Base-by-base conservation (phyloP, 2,329 filamentous ascomycete genomes). In the Colletotrichum navitas region DNA sequence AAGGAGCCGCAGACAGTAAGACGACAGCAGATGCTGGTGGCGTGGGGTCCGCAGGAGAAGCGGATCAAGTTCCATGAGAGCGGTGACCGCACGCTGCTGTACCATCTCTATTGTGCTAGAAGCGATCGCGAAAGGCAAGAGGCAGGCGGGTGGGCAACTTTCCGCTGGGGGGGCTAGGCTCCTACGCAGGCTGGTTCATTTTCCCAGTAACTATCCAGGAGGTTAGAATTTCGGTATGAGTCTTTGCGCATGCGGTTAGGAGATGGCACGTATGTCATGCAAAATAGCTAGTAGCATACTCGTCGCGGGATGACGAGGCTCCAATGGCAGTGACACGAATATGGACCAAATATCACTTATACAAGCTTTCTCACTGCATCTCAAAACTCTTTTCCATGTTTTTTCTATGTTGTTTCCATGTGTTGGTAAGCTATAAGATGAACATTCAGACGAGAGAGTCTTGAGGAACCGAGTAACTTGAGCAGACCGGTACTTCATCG, bases 1-100 rank as follows among this genome's bases (percentile, higher is more conserved):
- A 78, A 79, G 68, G 78, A 80, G 60, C 78, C 81, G 0, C 75
- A 72, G 11, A 68, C 81, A 11, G 76, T 83, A n/a, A 77, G 79
- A 34, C 80, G 78, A 72, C 82, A 84, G 73, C 78, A 79, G 66
- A 76, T 82, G 71, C 73, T 83, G 21, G 80, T 84, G 18, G 82
- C 80, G 5, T 84, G 80, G 80, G 80, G 80, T 0, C n/a, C 75
- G 2, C 75, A 77, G 29, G 80, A 81, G 65, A 78, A 79, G 76
- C 75, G 76, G 21, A 74, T 75, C 2, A 69, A 67, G 51, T 82
- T 80, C 61, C 52, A 72, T 12, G 74, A 76, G 2, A 72, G 74
- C 3, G 77, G 77, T 1, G 77, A 81, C 26, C 75, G 75, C 63
- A 78, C 81, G 1, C 71, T 82, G 32, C 54, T 80, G 41, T 75